Evolutionary conservation across 306 rosid species (phyloP), one percentile per base, ranked within the genome.

Genomic region (Glycyrrhiza uralensis): DNA sequence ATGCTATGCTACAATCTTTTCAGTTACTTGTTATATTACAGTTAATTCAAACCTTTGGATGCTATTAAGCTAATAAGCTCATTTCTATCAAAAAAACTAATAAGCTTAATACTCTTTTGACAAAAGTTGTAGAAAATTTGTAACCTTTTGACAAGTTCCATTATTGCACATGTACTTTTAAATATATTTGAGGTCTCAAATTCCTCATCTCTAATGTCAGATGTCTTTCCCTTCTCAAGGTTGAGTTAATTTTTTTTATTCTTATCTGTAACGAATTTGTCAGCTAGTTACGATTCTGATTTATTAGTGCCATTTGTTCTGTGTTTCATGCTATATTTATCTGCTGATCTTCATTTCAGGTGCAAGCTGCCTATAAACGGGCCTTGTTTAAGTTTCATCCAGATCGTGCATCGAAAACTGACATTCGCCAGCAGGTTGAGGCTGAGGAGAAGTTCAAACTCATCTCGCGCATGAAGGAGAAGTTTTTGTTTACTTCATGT

Each of bases 401-500:
- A 0, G 98, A 93, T 45, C 87, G 98, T 35, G 91, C 95, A 19
- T 88, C 97, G 35, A 88, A 85, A 84, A 61, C 84, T 1, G 91
- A 88, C 60, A 73, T 87, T n/a, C 90, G 87, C 3, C 83, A 79
- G 77, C 96, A 84, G 81, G 98, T 90, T 65, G 98, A 90, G 58
- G 88, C 97, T 0, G 98, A 93, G 84, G 98, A 93, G 79, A 93
- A 88, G 69, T 93, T 86, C 79, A 93, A 93, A 85, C 92, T 92
- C 24, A 80, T 92, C 76, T 80, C 94, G 17, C 92, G 90, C 79
- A 85, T 88, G 96, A 92, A 89, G 87, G 92, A 87, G 32, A 88
- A 69, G 76, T 76, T 82, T 74, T 28, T 76, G 42, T 75, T 29
- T 26, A 73, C 85, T 46, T 39, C 72, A 29, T 80, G 68, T 72